Evolutionary conservation across 2,329 filamentous ascomycete genomes (phyloP).

Genomic region (Metarhizium brunneum): DNA sequence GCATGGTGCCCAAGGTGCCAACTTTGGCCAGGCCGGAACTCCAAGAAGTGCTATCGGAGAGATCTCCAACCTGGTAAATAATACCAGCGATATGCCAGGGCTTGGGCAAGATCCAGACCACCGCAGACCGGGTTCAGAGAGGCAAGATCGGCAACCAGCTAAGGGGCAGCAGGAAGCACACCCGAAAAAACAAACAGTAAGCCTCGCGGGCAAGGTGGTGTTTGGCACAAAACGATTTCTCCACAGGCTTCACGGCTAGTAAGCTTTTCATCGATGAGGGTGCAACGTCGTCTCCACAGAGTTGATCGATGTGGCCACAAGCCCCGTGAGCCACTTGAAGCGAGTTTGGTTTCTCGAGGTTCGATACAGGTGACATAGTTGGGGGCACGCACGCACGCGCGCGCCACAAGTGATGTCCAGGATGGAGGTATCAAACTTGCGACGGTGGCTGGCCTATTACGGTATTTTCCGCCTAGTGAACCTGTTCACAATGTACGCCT

Average conservation of each 20-base stretch:
- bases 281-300: background rate
- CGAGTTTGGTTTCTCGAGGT: background rate
- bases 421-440: background rate
- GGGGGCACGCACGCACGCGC: background rate
- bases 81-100: background rate
- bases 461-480: constrained; percentile 3
- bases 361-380: background rate
- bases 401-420: background rate
- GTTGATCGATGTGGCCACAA: background rate
- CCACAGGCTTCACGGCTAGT: background rate
- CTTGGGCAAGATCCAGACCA: background rate
- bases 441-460: constrained; percentile 3
- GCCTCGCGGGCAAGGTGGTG: no score
- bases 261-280: background rate
- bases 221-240: background rate
- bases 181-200: background rate
- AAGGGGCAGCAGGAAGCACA: background rate
- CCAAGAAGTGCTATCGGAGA: background rate
- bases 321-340: background rate
- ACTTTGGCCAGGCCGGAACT: background rate
- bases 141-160: background rate
- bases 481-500: constrained; percentile 3
- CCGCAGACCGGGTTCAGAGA: background rate
- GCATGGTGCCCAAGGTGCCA: background rate
- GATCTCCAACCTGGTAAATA: background rate